Base-by-base conservation (phyloP, 495 filamentous ascomycete genomes). In the Aspergillus coremiiformis region DNA sequence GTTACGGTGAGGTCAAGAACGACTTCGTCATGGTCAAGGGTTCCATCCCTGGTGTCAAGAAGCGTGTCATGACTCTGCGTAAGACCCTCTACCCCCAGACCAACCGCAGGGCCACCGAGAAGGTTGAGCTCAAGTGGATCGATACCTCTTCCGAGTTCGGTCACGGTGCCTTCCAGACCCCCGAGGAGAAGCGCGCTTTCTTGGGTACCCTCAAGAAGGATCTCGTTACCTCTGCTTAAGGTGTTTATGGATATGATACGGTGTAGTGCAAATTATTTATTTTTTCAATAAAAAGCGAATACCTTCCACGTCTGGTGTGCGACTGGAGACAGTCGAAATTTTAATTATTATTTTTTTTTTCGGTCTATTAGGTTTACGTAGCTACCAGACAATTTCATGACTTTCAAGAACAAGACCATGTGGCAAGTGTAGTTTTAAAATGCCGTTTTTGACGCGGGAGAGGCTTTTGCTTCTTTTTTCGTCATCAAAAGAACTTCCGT, bases 61-160 rank as follows among this genome's bases (percentile, higher is more conserved):
- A 97, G 90, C 84, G 94, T 69, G 83, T 99, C 69, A 90, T 97
- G 84, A 99, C 94, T 58, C 84, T 99, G 59, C 87, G 94, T 69
- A 99, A 99, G 82, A 95, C 94, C 45, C 93, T 99, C 80, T 99
- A 94, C 84, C 83, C 79, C 57, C 94, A 99, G 84, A 96, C 91
- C 52, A 94, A 84, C 66, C 79, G 94, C 66, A 87, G 86, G 71
- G 87, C 94, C 33, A 79, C 94, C 69, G 94, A 99, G 86, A 97
- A 97, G 86, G 85, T 96, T 67, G 91, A 96, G 56, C 86, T 99
- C 77, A 99, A 99, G 78, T 99, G 94, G 94, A 97, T 99, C 83
- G 94, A 99, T 68, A 99, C 94, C 60, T 96, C 90, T 42, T 96
- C 90, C 76, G 95, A 99, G 84, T 99, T 97, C 79, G 94, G 94